Conservation (phyloP, 2,329 filamentous ascomycete genomes). For the Fusarium nisikadoi region DNA sequence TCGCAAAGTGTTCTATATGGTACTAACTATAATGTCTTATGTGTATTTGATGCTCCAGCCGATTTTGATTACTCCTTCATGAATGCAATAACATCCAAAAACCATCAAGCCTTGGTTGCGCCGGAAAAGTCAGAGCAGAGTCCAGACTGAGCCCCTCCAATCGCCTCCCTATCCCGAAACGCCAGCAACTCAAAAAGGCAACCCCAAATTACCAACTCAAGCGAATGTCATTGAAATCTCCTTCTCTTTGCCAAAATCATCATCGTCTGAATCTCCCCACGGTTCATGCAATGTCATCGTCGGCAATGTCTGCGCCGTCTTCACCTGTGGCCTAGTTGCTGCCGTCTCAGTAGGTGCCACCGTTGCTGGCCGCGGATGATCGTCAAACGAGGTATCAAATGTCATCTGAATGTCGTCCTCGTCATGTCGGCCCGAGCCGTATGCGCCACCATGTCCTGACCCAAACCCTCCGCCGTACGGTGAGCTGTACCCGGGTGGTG, state of each 20-base stretch:
- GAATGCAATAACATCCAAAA: constrained; percentile 36
- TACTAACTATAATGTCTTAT: constrained; percentile 17
- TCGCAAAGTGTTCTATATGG: constrained; percentile 16
- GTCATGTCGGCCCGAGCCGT: constrained; percentile 43
- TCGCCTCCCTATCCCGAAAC: constrained; percentile 16
- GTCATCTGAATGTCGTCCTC: constrained; percentile 74
- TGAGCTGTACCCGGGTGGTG: constrained; percentile 35
- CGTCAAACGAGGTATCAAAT: constrained; percentile 73
- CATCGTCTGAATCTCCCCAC: constrained; percentile 76
- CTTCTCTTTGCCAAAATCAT: constrained; percentile 76
- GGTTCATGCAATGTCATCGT: constrained; percentile 66
- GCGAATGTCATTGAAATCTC: constrained; percentile 88
- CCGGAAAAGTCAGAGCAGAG: constrained; percentile 3
- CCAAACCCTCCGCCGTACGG: constrained; percentile 35
- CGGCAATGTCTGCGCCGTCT: constrained; percentile 61
- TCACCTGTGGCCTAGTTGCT: constrained; percentile 42
- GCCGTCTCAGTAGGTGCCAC: constrained; percentile 48
- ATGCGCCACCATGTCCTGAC: constrained; percentile 32
- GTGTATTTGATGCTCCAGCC: constrained; percentile 24
- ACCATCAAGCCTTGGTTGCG: constrained; percentile 7
- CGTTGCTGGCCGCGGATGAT: constrained; percentile 39
- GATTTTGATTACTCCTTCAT: constrained; percentile 19
- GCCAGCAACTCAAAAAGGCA: constrained; percentile 16
- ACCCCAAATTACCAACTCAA: constrained; percentile 48
- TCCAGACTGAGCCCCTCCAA: background rate